phyloP scores from a whole-genome alignment of 2,329 filamentous ascomycete genomes.

The Chrysosporium queenslandicum region DNA sequence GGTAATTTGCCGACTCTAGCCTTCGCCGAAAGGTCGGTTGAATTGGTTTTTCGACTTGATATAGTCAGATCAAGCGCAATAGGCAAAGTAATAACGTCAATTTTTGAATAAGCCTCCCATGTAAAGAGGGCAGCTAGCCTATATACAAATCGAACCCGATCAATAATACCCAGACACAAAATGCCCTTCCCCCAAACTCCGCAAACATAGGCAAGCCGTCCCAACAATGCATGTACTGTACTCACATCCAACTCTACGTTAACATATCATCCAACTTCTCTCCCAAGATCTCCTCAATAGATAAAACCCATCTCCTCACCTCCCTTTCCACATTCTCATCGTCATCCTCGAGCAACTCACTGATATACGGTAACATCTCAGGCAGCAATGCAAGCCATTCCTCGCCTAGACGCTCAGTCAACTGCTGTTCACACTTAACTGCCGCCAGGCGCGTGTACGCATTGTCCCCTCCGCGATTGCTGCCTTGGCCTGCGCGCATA shows the following conservation, averaged over 20 bases:
- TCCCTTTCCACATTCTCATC: constrained; percentile 87
- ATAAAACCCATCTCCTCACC: constrained; percentile 78
- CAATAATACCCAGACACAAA: neutral
- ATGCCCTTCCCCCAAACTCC: neutral
- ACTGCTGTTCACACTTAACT: constrained; percentile 66
- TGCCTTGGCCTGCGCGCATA: constrained; percentile 50
- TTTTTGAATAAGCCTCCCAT: neutral
- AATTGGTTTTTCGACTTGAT: no score
- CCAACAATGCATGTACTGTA: neutral
- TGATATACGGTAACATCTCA: constrained; percentile 94
- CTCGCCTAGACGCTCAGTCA: constrained; percentile 74
- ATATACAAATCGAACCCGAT: constrained; percentile 3
- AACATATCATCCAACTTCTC: constrained; percentile 90
- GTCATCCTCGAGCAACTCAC: constrained; percentile 90
- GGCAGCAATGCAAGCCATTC: constrained; percentile 87
- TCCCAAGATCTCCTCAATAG: constrained; percentile 79
- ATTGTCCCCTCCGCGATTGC: constrained; percentile 43
- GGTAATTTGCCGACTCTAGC: no score
- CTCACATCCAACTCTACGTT: constrained; percentile 45
- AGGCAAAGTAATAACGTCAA: neutral
- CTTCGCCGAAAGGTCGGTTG: no score
- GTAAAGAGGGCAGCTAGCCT: neutral
- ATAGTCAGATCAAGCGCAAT: no score
- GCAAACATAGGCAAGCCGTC: neutral
- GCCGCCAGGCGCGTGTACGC: constrained; percentile 67